Conservation (phyloP, 192 early-diverging fungal species). For the Globomyces pollinis-pini region DNA sequence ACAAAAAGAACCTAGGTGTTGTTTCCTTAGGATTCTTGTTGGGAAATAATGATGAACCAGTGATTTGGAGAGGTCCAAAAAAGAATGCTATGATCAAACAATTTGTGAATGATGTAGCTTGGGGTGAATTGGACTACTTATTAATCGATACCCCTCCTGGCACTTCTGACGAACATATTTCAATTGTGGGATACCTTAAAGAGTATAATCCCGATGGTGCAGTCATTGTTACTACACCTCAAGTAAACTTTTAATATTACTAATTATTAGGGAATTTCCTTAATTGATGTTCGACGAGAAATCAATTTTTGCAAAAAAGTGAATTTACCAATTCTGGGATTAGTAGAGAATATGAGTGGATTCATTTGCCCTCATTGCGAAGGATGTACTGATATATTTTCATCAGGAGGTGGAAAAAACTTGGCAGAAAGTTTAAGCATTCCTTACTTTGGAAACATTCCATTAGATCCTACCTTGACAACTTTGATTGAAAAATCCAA, state of each 20-base stretch:
- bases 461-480: conserved; percentile 43
- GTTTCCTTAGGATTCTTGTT: conserved; percentile 96
- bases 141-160: conserved; percentile 94
- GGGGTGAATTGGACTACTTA: conserved; percentile 84
- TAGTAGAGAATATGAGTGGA: conserved; percentile 97
- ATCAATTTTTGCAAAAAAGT: conserved; percentile 93
- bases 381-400: conserved; percentile 46
- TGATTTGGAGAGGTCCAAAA: conserved; percentile 75
- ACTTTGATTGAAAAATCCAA: conserved; percentile 27
- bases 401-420: conserved; percentile 42
- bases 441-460: conserved; percentile 37
- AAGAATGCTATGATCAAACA: conserved; percentile 79
- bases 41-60: conserved; percentile 74
- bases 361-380: conserved; percentile 90
- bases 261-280: conserved; percentile 46
- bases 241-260: too few species aligned
- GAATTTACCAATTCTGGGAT: conserved; percentile 77
- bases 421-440: conserved; percentile 30
- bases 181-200: conserved; percentile 70
- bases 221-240: conserved; percentile 90
- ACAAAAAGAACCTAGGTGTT: conserved; percentile 46
- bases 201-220: conserved; percentile 77
- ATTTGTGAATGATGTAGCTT: conserved; percentile 92
- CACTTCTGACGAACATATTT: conserved; percentile 94
- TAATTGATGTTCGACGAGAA: conserved; percentile 92